Conservation (phyloP, 2,329 filamentous ascomycete species). For the Clarireedia homoeocarpa region DNA sequence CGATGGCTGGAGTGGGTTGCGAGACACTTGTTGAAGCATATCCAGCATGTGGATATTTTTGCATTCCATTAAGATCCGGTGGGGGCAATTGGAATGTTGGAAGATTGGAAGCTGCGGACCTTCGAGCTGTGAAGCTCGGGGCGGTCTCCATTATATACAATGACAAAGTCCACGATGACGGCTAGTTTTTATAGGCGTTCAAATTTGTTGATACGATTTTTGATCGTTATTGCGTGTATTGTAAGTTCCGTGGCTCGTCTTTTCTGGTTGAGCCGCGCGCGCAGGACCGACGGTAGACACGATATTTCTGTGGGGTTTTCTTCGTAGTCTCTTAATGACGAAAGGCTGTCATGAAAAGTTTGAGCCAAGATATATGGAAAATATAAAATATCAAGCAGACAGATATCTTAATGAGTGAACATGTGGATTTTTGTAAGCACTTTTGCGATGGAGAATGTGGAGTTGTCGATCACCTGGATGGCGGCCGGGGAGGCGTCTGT, state of each 20-base stretch:
- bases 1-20: constrained; percentile 30
- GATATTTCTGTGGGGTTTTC: no score
- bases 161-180: constrained; percentile 6
- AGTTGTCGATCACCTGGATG: constrained; percentile 34
- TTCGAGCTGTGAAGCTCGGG: constrained; percentile 61
- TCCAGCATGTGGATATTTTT: constrained; percentile 28
- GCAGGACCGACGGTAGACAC: no score
- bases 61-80: constrained; percentile 43
- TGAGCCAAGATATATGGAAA: neutral
- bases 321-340: no score
- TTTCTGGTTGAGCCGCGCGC: no score
- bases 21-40: constrained; percentile 33
- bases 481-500: constrained; percentile 30
- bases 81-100: constrained; percentile 63
- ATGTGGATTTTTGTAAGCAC: neutral
- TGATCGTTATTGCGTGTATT: neutral
- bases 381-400: neutral
- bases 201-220: neutral
- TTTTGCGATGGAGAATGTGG: constrained; percentile 26
- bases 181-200: no score
- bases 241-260: neutral
- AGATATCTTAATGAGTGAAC: neutral
- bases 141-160: constrained; percentile 44
- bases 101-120: constrained; percentile 60
- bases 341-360: neutral